Percentiles rank a stretch among this genome's conserved stretches.
These are phyloP conservation scores for Noccaea bulbosa DNA, from an alignment of 345 rosid genomes.

Conservation along the genomic window DNA sequence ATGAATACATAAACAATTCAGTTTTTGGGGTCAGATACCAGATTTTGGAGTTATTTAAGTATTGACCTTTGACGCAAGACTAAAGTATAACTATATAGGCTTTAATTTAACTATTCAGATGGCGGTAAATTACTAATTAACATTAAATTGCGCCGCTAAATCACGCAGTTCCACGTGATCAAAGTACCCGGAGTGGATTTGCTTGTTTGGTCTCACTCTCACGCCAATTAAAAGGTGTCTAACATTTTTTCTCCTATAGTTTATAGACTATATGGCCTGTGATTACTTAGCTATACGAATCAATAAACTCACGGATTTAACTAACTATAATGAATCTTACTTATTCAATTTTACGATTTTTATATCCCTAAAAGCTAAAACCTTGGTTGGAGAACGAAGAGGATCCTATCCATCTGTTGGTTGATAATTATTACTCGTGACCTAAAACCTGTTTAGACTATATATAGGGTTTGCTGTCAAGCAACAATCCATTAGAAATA, in stretches of 20 bases:
- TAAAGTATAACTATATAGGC: not conserved
- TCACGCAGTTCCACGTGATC: conserved; percentile 37
- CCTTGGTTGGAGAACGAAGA: conserved; percentile 30
- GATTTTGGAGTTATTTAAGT: not conserved
- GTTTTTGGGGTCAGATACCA: too few species aligned
- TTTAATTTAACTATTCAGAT: not conserved
- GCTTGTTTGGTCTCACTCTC: conserved; percentile 39
- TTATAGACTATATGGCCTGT: conserved; percentile 31
- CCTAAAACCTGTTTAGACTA: conserved; percentile 36
- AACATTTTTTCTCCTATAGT: conserved; percentile 12
- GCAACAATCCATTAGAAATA: conserved; percentile 13
- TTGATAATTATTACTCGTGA: conserved; percentile 44
- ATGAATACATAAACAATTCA: too few species aligned
- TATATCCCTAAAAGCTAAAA: not conserved
- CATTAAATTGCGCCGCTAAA: conserved; percentile 39
- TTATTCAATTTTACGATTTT: conserved; percentile 4
- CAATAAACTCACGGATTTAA: conserved; percentile 30
- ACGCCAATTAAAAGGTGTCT: conserved; percentile 34
- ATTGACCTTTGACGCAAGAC: not conserved
- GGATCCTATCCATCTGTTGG: conserved; percentile 29
- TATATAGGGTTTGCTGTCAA: conserved; percentile 43
- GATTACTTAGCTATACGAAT: conserved; percentile 21
- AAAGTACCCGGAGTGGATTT: conserved; percentile 25
- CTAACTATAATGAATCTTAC: not conserved
- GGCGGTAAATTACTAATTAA: conserved; percentile 20